These are phyloP conservation scores for Oxyria digyna DNA, from an alignment of 148 eudicot species.

Conservation along the genomic window DNA sequence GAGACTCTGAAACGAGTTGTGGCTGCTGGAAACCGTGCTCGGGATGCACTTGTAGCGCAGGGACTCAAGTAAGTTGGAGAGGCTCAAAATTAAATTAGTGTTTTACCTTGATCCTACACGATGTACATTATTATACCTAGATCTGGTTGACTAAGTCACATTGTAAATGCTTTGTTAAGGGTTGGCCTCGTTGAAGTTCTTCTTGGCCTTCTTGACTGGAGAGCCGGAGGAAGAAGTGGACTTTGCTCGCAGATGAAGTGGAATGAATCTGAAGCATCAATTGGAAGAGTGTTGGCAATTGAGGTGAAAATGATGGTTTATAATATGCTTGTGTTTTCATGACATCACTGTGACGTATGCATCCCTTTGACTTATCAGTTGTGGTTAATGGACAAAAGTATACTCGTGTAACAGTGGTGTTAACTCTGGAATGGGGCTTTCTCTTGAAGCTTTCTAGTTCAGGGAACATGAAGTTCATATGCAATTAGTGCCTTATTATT, in stretches of 20 bases:
- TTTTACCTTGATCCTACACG: not conserved
- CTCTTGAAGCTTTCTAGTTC: too few relatives aligned
- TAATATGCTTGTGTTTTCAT: not conserved
- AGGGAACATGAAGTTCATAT: too few relatives aligned
- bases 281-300: constrained; percentile 92
- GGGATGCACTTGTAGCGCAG: constrained; percentile 98
- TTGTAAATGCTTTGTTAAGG: constrained; percentile 23
- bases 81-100: not conserved
- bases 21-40: constrained; percentile 96
- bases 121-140: not conserved
- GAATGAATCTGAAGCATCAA: constrained; percentile 99
- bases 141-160: not conserved
- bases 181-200: constrained; percentile 97
- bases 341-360: not conserved
- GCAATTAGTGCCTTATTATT: too few relatives aligned
- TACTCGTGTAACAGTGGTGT: not conserved
- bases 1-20: constrained; percentile 97
- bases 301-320: constrained; percentile 43
- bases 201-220: constrained; percentile 98
- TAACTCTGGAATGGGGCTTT: too few relatives aligned
- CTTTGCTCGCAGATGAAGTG: constrained; percentile 97
- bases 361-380: not conserved
- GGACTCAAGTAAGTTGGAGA: constrained; percentile 71
- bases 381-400: not conserved
- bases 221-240: constrained; percentile 93